These are phyloP conservation scores for Apiotrichum sp. DNA, from an alignment of 1,284 basidiomycete genomes.

Conservation along the genomic window DNA sequence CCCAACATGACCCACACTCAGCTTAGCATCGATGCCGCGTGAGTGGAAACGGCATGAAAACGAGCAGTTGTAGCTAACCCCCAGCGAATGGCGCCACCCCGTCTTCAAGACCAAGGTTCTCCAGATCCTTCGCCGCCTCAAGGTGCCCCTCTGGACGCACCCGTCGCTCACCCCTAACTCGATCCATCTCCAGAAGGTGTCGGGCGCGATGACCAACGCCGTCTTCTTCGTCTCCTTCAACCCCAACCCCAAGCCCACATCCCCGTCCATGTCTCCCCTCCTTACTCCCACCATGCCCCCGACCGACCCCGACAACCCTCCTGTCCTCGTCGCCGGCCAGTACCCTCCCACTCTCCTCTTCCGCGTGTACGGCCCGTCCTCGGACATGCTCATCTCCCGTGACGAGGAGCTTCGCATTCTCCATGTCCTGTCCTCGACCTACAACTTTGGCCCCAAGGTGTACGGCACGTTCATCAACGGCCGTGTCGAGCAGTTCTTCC, in stretches of 20 bases:
- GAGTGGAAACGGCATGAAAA: constrained; percentile 44
- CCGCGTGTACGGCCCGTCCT: constrained; percentile 82
- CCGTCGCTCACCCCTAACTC: constrained; percentile 45
- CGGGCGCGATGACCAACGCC: constrained; percentile 85
- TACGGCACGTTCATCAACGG: constrained; percentile 92
- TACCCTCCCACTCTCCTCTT: constrained; percentile 65
- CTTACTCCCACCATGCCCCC: constrained; percentile 44
- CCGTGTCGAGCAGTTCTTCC: constrained; percentile 86
- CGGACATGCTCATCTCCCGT: constrained; percentile 75
- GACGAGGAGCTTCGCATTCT: constrained; percentile 75
- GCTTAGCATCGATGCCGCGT: constrained; percentile 64
- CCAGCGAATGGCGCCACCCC: constrained; percentile 43
- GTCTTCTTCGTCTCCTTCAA: constrained; percentile 78
- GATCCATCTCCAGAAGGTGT: constrained; percentile 69
- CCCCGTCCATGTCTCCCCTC: constrained; percentile 42
- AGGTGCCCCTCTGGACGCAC: constrained; percentile 47
- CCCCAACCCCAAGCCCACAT: constrained; percentile 36
- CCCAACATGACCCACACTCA: constrained; percentile 56
- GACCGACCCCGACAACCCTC: constrained; percentile 32
- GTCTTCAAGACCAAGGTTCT: constrained; percentile 46
- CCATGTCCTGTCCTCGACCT: constrained; percentile 75
- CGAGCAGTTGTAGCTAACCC: background rate
- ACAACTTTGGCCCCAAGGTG: constrained; percentile 80
- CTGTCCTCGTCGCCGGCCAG: constrained; percentile 23
- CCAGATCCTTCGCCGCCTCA: constrained; percentile 31